Conservation (phyloP, 495 filamentous ascomycete genomes). For the Daldinia childiae region DNA sequence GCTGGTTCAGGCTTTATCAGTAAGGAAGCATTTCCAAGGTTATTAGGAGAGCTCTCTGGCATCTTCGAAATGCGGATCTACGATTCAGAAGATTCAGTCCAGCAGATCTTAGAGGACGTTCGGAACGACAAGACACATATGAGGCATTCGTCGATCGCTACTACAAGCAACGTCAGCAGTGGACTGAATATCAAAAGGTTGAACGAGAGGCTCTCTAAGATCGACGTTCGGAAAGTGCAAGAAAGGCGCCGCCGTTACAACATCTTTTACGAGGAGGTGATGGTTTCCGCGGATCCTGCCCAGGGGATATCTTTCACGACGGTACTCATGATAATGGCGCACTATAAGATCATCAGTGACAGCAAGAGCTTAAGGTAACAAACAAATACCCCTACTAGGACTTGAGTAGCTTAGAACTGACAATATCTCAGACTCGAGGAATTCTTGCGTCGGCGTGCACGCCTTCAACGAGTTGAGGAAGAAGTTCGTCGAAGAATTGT, state of each 20-base stretch:
- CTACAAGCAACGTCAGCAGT: conserved; percentile 59
- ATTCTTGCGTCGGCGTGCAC: conserved; percentile 88
- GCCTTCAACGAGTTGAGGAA: conserved; percentile 95
- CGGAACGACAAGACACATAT: conserved; percentile 62
- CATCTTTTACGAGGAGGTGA: conserved; percentile 93
- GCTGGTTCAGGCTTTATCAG: conserved; percentile 89
- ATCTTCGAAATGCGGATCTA: conserved; percentile 99
- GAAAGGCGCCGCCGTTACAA: conserved; percentile 81
- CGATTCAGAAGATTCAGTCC: conserved; percentile 85
- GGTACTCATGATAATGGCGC: conserved; percentile 95
- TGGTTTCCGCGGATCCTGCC: conserved; percentile 89
- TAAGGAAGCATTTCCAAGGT: conserved; percentile 88
- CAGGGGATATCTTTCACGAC: conserved; percentile 91
- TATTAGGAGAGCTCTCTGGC: conserved; percentile 91
- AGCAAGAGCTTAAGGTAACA: conserved; percentile 87
- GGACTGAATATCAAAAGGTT: conserved; percentile 83
- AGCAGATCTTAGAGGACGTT: conserved; percentile 83
- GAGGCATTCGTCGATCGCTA: conserved; percentile 64
- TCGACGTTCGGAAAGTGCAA: conserved; percentile 79
- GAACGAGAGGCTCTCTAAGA: conserved; percentile 74
- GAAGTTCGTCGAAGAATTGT: conserved; percentile 89
- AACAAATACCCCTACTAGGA: conserved; percentile 33
- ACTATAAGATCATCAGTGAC: conserved; percentile 99
- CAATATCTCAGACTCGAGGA: conserved; percentile 75
- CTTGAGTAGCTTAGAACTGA: conserved; percentile 2